These are phyloP conservation scores for Gonium pectorale DNA, from an alignment of 139 green algal genomes.

Conservation along the genomic window DNA sequence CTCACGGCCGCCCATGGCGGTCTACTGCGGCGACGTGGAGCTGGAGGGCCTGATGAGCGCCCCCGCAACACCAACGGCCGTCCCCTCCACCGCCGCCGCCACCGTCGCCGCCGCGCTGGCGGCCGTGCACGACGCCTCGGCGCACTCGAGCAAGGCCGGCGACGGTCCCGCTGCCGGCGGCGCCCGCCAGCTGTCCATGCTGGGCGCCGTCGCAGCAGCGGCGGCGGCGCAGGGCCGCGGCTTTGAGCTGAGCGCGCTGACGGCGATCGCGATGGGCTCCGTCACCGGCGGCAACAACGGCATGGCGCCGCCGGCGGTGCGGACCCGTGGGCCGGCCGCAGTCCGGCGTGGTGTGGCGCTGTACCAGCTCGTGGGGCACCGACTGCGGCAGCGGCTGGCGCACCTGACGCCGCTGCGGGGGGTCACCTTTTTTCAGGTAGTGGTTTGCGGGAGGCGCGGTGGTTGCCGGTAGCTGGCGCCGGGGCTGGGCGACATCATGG, in stretches of 20 bases:
- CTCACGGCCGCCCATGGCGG: background rate
- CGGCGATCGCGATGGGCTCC: no score
- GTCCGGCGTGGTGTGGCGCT: background rate
- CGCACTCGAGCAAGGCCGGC: background rate
- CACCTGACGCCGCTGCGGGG: slow-evolving; percentile 9
- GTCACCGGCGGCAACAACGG: background rate
- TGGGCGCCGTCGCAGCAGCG: background rate
- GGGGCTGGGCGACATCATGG: no score
- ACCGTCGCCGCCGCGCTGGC: background rate
- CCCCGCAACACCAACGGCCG: background rate
- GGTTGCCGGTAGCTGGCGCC: no score
- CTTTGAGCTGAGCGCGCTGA: background rate
- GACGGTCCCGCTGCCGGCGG: no score
- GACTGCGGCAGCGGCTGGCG: background rate
- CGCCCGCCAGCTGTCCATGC: background rate
- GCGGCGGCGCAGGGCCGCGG: background rate
- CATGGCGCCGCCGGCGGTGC: background rate
- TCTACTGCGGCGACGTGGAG: slow-evolving; percentile 22
- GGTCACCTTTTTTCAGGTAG: background rate
- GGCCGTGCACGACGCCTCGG: background rate
- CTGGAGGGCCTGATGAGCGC: background rate
- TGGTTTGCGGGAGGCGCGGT: background rate
- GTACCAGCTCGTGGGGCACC: background rate
- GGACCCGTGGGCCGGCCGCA: background rate
- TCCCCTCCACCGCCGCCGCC: background rate